These are phyloP conservation scores for Fusarium gaditjirri DNA, from an alignment of 2,329 filamentous ascomycete genomes.

Conservation along the genomic window DNA sequence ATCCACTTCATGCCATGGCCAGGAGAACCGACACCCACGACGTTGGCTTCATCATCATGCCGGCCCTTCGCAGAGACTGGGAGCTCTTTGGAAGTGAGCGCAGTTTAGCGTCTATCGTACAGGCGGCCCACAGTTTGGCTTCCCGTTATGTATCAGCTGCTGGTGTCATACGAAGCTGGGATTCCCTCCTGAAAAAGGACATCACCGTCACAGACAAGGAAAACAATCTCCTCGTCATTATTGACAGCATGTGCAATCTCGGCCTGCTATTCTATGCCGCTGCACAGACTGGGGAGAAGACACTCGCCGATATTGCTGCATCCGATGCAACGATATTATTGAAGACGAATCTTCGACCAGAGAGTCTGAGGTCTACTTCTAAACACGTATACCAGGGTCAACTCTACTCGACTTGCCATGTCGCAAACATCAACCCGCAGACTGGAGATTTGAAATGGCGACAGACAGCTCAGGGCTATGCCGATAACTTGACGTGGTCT, in stretches of 20 bases:
- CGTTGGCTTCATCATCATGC: slow-evolving; percentile 64
- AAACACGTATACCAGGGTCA: slow-evolving; percentile 30
- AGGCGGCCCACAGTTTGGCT: slow-evolving; percentile 57
- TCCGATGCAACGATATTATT: slow-evolving; percentile 54
- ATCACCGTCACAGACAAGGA: slow-evolving; percentile 36
- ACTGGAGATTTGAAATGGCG: slow-evolving; percentile 8
- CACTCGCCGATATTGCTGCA: slow-evolving; percentile 50
- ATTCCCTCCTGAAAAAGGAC: slow-evolving; percentile 49
- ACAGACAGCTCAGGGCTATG: slow-evolving; percentile 59
- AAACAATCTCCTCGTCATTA: slow-evolving; percentile 51
- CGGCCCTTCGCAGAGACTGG: slow-evolving; percentile 59
- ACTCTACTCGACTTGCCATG: slow-evolving; percentile 46
- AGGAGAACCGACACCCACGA: slow-evolving; percentile 63
- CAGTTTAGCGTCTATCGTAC: slow-evolving; percentile 54
- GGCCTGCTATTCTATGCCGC: slow-evolving; percentile 52
- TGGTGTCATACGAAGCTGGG: slow-evolving; percentile 61
- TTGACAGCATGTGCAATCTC: slow-evolving; percentile 56
- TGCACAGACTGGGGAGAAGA: slow-evolving; percentile 41
- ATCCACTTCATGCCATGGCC: slow-evolving; percentile 47
- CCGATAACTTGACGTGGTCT: slow-evolving; percentile 58
- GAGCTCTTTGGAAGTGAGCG: slow-evolving; percentile 54
- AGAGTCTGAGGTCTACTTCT: slow-evolving; percentile 5
- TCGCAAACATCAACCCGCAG: slow-evolving; percentile 54
- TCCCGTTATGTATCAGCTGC: slow-evolving; percentile 54
- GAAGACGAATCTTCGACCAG: slow-evolving; percentile 52